Evolutionary conservation across 1,284 basidiomycete genomes (phyloP).

Genomic region (Lignosus rhinocerotis): DNA sequence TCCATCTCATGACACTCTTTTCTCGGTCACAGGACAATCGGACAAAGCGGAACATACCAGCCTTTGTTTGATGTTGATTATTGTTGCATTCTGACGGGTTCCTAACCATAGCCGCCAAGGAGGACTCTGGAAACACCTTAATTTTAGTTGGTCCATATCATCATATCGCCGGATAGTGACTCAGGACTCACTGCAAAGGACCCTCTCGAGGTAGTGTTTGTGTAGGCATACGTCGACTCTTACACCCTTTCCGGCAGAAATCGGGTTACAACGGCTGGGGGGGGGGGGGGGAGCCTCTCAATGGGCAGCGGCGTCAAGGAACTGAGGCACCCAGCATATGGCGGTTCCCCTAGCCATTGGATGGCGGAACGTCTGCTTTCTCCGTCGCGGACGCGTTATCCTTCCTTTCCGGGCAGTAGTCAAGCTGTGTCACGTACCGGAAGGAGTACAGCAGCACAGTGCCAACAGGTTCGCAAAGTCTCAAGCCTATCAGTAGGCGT

Average conservation of each 20-base stretch:
- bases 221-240: not conserved
- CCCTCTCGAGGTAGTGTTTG: not conserved
- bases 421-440: no score
- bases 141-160: slow-evolving; percentile 1
- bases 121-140: not conserved
- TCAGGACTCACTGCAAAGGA: not conserved
- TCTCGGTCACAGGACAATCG: slow-evolving; percentile 12
- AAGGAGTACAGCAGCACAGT: no score
- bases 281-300: no score
- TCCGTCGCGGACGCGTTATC: no score
- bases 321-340: no score
- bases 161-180: not conserved
- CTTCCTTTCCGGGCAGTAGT: no score
- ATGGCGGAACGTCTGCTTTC: no score
- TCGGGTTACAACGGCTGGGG: no score
- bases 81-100: slow-evolving; percentile 2
- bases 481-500: no score
- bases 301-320: no score
- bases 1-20: not conserved
- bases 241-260: not conserved
- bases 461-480: no score
- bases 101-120: slow-evolving; percentile 8
- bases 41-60: slow-evolving; percentile 11
- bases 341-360: no score
- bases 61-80: slow-evolving; percentile 11